Conservation (phyloP, 805 yeast species). For the Aciculoconidium aculeatum region DNA sequence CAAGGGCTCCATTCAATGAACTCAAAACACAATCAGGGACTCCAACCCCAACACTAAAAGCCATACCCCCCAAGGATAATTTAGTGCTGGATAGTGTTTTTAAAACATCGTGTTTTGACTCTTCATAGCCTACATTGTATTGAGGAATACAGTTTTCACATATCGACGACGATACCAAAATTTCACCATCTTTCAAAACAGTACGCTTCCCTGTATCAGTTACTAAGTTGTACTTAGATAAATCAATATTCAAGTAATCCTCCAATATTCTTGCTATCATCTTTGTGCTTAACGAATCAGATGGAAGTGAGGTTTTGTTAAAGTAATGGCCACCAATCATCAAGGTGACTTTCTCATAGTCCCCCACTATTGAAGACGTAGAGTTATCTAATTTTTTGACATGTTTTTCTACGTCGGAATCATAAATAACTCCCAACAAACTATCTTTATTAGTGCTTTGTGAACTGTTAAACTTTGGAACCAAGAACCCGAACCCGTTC, state of each 20-base stretch:
- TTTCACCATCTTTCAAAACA: constrained; percentile 17
- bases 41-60: constrained; percentile 71
- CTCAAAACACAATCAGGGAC: constrained; percentile 81
- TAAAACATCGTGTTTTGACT: constrained; percentile 28
- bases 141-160: constrained; percentile 67
- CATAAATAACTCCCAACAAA: constrained; percentile 83
- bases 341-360: constrained; percentile 68
- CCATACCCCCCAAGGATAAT: constrained; percentile 71
- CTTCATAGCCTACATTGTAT: constrained; percentile 64
- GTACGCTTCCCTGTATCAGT: too few relatives aligned
- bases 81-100: constrained; percentile 29
- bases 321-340: constrained; percentile 84
- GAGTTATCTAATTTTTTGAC: constrained; percentile 4
- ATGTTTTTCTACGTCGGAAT: constrained; percentile 73
- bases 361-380: constrained; percentile 7
- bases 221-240: constrained; percentile 8
- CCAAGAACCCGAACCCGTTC: constrained; percentile 83
- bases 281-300: constrained; percentile 18
- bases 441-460: constrained; percentile 43
- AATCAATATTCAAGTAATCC: constrained; percentile 19
- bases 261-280: constrained; percentile 22
- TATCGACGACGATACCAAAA: constrained; percentile 27
- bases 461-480: constrained; percentile 42
- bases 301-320: constrained; percentile 26
- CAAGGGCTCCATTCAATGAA: constrained; percentile 51